These are phyloP conservation scores for Globisporangium ultimum DNA, from an alignment of 352 stramenopile genomes.

Conservation along the genomic window DNA sequence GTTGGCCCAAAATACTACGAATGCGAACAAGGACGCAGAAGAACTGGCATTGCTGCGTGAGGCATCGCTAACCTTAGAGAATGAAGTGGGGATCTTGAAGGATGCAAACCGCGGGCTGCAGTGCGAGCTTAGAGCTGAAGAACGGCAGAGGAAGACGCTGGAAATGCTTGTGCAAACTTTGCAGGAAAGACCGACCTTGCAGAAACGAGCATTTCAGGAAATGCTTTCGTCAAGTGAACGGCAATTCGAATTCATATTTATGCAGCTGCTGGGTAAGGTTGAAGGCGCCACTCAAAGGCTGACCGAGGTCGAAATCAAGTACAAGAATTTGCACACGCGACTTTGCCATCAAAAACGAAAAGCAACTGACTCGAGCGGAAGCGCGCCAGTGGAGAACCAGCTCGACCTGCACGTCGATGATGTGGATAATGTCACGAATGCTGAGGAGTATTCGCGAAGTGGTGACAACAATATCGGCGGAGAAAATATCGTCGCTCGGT, in stretches of 20 bases:
- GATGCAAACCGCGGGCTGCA: slow-evolving; percentile 11
- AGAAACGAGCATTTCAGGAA: slow-evolving; percentile 35
- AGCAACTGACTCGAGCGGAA: too few relatives aligned
- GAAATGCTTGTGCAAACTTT: slow-evolving; percentile 35
- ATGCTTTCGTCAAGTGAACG: slow-evolving; percentile 34
- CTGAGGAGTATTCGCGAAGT: too few relatives aligned
- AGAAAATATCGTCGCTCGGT: too few relatives aligned
- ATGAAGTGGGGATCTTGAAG: slow-evolving; percentile 10
- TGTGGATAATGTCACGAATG: too few relatives aligned
- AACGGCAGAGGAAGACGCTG: slow-evolving; percentile 18
- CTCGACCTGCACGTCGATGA: too few relatives aligned
- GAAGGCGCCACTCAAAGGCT: neutral
- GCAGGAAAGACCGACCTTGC: slow-evolving; percentile 33
- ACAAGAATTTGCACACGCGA: neutral
- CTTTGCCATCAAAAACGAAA: neutral
- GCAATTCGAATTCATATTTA: slow-evolving; percentile 26
- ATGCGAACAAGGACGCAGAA: slow-evolving; percentile 16
- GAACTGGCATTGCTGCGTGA: slow-evolving; percentile 5
- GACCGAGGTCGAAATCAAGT: slow-evolving; percentile 11
- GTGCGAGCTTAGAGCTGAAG: slow-evolving; percentile 13
- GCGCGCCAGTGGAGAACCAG: too few relatives aligned
- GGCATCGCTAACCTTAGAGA: slow-evolving; percentile 7
- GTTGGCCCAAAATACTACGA: slow-evolving; percentile 15
- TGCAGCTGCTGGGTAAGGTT: slow-evolving; percentile 17
- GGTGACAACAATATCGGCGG: too few relatives aligned